Percentiles rank a stretch among this genome's conserved stretches.
Evolutionary conservation across 2,329 filamentous ascomycete species (phyloP).

Genomic region (Bipolaris gigantea): DNA sequence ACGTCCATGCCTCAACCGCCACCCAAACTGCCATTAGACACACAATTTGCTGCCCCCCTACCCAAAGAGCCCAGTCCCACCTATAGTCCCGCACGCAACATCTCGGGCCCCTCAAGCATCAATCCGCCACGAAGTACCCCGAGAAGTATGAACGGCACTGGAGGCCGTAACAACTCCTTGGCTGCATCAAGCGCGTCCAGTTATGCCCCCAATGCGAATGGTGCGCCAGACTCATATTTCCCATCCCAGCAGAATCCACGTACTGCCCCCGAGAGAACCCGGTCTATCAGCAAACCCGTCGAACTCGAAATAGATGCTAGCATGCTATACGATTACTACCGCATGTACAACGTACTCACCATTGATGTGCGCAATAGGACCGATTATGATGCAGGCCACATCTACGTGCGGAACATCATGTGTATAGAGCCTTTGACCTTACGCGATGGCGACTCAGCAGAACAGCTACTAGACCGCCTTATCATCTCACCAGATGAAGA

Average conservation of each 20-base stretch:
- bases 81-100: slow-evolving; percentile 76
- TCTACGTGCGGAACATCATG: slow-evolving; percentile 79
- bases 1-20: slow-evolving; percentile 38
- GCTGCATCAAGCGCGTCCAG: slow-evolving; percentile 44
- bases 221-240: slow-evolving; percentile 49
- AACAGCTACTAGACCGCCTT: slow-evolving; percentile 67
- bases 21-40: slow-evolving; percentile 55
- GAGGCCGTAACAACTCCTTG: slow-evolving; percentile 59
- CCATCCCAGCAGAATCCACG: slow-evolving; percentile 30
- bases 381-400: slow-evolving; percentile 85
- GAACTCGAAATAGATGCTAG: slow-evolving; percentile 67
- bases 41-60: slow-evolving; percentile 57
- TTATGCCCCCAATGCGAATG: slow-evolving; percentile 43
- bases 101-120: slow-evolving; percentile 65
- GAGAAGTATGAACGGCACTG: slow-evolving; percentile 61
- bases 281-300: slow-evolving; percentile 55
- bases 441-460: slow-evolving; percentile 67
- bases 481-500: slow-evolving; percentile 75
- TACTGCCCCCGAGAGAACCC: slow-evolving; percentile 30
- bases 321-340: slow-evolving; percentile 71
- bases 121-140: slow-evolving; percentile 67
- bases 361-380: slow-evolving; percentile 83
- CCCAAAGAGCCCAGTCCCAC: slow-evolving; percentile 74
- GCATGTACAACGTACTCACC: slow-evolving; percentile 69
- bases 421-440: slow-evolving; percentile 85